Conservation (phyloP, 192 early-diverging fungal species). For the Physocladia obscura region DNA sequence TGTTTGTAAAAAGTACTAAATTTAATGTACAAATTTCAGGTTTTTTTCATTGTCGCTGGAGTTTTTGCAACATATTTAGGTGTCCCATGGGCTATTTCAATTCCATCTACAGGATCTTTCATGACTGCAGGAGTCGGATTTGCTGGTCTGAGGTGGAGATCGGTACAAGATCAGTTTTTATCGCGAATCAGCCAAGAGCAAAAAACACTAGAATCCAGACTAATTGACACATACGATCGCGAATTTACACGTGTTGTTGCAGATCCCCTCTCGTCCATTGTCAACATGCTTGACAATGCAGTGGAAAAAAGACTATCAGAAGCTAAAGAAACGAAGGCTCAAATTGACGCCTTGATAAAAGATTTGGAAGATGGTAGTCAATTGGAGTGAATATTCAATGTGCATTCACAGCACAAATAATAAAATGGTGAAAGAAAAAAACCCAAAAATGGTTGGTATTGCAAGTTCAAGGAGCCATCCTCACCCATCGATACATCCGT, state of each 20-base stretch:
- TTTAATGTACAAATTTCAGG: no score
- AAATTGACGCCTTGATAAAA: slow-evolving; percentile 18
- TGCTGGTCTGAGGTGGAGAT: slow-evolving; percentile 34
- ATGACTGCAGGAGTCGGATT: slow-evolving; percentile 32
- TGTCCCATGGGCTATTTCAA: slow-evolving; percentile 37
- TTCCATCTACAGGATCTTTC: slow-evolving; percentile 25
- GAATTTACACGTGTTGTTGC: slow-evolving; percentile 40
- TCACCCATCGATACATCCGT: no score
- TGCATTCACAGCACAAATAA: no score
- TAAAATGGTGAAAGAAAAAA: no score
- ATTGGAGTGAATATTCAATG: no score
- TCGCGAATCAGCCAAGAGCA: slow-evolving; percentile 30
- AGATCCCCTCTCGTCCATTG: slow-evolving; percentile 30
- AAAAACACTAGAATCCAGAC: slow-evolving; percentile 34
- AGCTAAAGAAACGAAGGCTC: slow-evolving; percentile 1
- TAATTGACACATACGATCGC: slow-evolving; percentile 35
- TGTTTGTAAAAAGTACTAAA: neutral
- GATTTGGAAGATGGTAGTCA: no score
- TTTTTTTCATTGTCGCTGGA: slow-evolving; percentile 19
- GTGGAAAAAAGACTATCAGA: slow-evolving; percentile 19
- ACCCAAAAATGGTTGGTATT: no score
- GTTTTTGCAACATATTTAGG: slow-evolving; percentile 40
- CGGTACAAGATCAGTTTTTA: slow-evolving; percentile 31
- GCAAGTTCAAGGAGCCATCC: no score
- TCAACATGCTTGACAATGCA: slow-evolving; percentile 33